Evolutionary conservation across 306 rosid genomes (phyloP), one percentile per base, ranked within the genome.

Genomic region (Vigna angularis): DNA sequence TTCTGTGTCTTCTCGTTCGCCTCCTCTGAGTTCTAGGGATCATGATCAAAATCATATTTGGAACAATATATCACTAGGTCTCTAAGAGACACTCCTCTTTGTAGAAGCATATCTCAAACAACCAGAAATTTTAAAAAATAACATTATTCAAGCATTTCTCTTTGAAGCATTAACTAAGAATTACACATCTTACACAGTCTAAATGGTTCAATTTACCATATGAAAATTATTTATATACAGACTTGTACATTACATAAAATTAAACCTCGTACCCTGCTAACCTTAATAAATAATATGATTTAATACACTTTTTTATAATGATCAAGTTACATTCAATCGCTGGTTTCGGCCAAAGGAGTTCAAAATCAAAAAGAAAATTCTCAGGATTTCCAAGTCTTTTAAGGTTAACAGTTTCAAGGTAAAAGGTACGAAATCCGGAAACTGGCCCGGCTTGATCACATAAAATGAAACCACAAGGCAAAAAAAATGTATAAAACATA

Each of bases 381-480:
- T 26, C 28, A 26, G 28, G 28, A 26, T 26, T 58, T 28, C 10
- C 18, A 69, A 14, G 16, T 16, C 17, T 50, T 62, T 70, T 26
- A 26, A 71, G 75, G 50, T 26, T 3, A 26, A 26, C 65, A 74
- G 57, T 51, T 72, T 56, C 1, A 72, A 76, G 79, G 30, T 48
- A 12, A 72, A 75, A 63, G n/a, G 72, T 11, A 61, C 12, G 73
- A 66, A 72, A 40, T 67, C 47, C 28, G 66, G 62, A 76, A 83
- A 80, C 75, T 62, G 73, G 90, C 96, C 91, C 81, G 80, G 74
- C 9, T 32, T 49, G 28, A 26, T 26, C 0, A 26, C 28, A 26
- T 26, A 26, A 26, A 26, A 26, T 1, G 28, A 2, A 26, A 26
- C 4, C 28, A 26, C 28, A 52, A 24, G 61, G 52, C 47, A 17